phyloP scores from a whole-genome alignment of 139 green algal genomes.

The Microglena sp. region DNA sequence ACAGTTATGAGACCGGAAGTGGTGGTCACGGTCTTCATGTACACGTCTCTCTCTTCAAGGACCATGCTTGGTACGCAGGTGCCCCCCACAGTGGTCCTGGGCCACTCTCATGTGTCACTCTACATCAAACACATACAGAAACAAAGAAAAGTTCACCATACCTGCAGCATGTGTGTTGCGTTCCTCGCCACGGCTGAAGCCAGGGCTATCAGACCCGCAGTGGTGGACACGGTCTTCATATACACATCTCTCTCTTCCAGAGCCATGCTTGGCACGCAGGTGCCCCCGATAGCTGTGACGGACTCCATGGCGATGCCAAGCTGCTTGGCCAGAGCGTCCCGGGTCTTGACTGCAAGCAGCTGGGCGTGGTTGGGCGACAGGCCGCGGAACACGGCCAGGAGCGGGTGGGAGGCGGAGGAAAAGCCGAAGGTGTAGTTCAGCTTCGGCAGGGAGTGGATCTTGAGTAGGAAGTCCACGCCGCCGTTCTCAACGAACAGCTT shows the following conservation, averaged over 20 bases:
- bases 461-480: slow-evolving; percentile 63
- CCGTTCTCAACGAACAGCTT: slow-evolving; percentile 66
- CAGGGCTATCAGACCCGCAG: slow-evolving; percentile 49
- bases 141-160: no score
- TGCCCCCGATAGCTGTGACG: slow-evolving; percentile 3
- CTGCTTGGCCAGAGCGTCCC: slow-evolving; percentile 20
- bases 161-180: slow-evolving; percentile 39
- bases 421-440: slow-evolving; percentile 66
- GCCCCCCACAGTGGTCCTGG: no score
- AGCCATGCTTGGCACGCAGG: slow-evolving; percentile 19
- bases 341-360: slow-evolving; percentile 22
- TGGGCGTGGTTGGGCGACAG: slow-evolving; percentile 40
- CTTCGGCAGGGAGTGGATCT: slow-evolving; percentile 66
- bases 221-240: slow-evolving; percentile 34
- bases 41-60: no score
- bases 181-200: slow-evolving; percentile 53
- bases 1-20: no score
- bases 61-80: no score
- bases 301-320: slow-evolving; percentile 2
- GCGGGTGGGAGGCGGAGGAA: slow-evolving; percentile 55
- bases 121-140: no score
- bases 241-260: slow-evolving; percentile 24
- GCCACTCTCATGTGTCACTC: no score
- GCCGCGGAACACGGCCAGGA: slow-evolving; percentile 67
- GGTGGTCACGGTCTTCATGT: no score